Evolutionary conservation across 768 basidiomycete species (phyloP).

Genomic region (Cystofilobasidium ferigula): DNA sequence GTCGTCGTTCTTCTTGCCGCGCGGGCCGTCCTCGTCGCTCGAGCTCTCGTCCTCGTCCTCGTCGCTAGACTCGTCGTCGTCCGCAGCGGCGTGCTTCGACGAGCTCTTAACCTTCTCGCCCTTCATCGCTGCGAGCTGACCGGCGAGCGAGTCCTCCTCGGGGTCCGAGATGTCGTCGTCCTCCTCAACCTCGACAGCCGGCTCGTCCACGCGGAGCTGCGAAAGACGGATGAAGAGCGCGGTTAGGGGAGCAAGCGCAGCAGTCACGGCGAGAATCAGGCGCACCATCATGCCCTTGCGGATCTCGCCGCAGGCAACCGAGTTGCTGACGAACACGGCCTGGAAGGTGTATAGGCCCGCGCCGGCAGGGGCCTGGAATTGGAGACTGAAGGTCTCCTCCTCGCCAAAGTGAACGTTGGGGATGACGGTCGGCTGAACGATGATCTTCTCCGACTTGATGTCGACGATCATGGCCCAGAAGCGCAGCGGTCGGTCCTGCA

Average conservation of each 20-base stretch:
- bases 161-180: slow-evolving; percentile 98
- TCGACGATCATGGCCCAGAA: slow-evolving; percentile 76
- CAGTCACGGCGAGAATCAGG: slow-evolving; percentile 25
- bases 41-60: slow-evolving; percentile 45
- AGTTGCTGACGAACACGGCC: slow-evolving; percentile 73
- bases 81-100: slow-evolving; percentile 49
- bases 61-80: slow-evolving; percentile 47
- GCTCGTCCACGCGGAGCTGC: slow-evolving; percentile 75
- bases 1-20: slow-evolving; percentile 19
- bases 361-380: slow-evolving; percentile 85
- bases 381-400: slow-evolving; percentile 59
- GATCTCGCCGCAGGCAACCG: slow-evolving; percentile 71
- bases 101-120: slow-evolving; percentile 71
- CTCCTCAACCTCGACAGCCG: slow-evolving; percentile 45
- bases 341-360: slow-evolving; percentile 82
- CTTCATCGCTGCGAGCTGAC: slow-evolving; percentile 95
- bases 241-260: slow-evolving; percentile 21
- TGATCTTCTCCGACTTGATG: slow-evolving; percentile 67
- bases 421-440: slow-evolving; percentile 69
- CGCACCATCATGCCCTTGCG: slow-evolving; percentile 60
- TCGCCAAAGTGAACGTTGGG: slow-evolving; percentile 13
- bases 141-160: slow-evolving; percentile 88
- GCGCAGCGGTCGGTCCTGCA: slow-evolving; percentile 22
- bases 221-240: slow-evolving; percentile 10
- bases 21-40: slow-evolving; percentile 35